Percentiles rank a stretch among this genome's conserved stretches.
Conservation (phyloP, 2,329 filamentous ascomycete genomes). For the Pseudogymnoascus sp. region DNA sequence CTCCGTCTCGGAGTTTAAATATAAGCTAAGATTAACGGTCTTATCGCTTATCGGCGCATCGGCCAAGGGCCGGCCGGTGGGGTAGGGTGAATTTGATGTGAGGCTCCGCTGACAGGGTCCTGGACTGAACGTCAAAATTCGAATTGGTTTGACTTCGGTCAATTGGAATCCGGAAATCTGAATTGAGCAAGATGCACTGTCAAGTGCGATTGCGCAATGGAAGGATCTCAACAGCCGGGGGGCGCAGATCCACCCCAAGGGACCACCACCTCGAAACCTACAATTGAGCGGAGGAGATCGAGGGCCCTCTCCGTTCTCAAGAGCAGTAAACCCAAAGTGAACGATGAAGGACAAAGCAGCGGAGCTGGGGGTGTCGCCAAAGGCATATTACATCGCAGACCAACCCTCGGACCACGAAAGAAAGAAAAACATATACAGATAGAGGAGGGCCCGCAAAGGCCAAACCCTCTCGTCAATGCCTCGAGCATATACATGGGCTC, state of each 20-base stretch:
- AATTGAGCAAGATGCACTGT: constrained; percentile 7
- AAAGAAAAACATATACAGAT: constrained; percentile 26
- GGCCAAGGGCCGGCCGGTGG: neutral
- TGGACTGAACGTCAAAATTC: neutral
- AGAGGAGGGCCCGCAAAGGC: constrained; percentile 19
- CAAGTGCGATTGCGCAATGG: neutral
- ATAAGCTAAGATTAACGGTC: constrained; percentile 5
- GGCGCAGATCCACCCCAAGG: neutral
- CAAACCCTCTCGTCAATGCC: constrained; percentile 19
- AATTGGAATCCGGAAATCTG: neutral
- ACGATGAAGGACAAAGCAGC: neutral
- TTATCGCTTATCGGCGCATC: neutral
- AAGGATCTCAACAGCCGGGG: constrained; percentile 2
- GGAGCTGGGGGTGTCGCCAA: constrained; percentile 11
- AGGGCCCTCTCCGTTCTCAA: neutral
- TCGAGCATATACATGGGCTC: constrained; percentile 32
- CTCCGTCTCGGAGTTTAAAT: constrained; percentile 8
- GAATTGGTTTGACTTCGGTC: neutral
- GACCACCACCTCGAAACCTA: neutral
- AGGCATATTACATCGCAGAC: constrained; percentile 21
- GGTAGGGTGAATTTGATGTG: neutral
- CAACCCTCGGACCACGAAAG: constrained; percentile 12
- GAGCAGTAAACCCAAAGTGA: neutral
- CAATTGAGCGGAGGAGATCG: neutral
- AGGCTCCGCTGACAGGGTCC: neutral